Conservation (phyloP, 257 asterid genomes). For the Petunia axillaris region DNA sequence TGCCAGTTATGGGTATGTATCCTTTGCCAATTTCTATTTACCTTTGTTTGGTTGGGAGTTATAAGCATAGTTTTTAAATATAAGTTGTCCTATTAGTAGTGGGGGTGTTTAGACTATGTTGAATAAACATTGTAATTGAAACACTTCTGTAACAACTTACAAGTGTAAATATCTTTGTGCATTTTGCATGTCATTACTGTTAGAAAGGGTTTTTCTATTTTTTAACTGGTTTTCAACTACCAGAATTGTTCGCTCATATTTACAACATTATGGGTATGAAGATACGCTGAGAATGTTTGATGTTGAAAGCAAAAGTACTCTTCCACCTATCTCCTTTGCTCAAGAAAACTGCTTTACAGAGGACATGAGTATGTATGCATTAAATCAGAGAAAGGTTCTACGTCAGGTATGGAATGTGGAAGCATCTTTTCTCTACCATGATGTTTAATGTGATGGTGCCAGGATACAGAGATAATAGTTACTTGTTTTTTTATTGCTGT, state of each 20-base stretch:
- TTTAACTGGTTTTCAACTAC: conserved; percentile 30
- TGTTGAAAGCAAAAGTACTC: conserved; percentile 61
- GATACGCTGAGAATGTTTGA: conserved; percentile 77
- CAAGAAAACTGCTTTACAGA: conserved; percentile 61
- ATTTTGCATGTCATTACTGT: not conserved
- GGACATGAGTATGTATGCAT: conserved; percentile 54
- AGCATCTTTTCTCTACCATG: conserved; percentile 22
- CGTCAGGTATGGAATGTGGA: conserved; percentile 71
- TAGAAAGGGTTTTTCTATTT: conserved; percentile 20
- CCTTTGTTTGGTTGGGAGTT: not conserved
- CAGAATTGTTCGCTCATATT: conserved; percentile 88
- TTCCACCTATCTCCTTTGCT: conserved; percentile 67
- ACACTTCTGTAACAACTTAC: not conserved
- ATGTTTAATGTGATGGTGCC: not conserved
- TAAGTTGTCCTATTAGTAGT: conserved; percentile 1
- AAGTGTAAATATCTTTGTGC: not conserved
- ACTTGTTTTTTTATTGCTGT: conserved; percentile 6
- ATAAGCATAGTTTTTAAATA: not conserved
- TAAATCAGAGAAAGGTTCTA: conserved; percentile 67
- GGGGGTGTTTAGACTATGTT: conserved; percentile 3
- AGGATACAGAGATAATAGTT: not conserved
- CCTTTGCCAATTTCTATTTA: not conserved
- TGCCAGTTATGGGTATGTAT: conserved; percentile 80
- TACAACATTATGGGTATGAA: conserved; percentile 92
- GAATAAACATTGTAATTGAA: not conserved